phyloP scores from a whole-genome alignment of 192 early-diverging fungal genomes.

The Linnemannia elongata region DNA sequence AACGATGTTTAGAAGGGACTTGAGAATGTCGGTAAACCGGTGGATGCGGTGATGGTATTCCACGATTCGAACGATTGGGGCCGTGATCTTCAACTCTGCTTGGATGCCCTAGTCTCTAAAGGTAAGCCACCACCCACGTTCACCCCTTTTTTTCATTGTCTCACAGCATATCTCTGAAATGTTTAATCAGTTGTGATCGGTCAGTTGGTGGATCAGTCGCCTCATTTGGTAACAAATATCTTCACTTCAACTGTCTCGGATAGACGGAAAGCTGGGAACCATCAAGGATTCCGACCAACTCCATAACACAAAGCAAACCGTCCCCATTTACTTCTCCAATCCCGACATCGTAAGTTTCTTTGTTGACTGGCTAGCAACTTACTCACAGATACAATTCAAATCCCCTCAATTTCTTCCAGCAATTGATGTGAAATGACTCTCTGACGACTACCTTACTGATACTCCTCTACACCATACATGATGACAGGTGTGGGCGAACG shows the following conservation, averaged over 20 bases:
- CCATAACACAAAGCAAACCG: constrained; percentile 58
- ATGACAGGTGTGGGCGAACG: constrained; percentile 85
- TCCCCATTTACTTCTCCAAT: constrained; percentile 88
- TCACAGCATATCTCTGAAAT: not conserved
- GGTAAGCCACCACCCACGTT: not conserved
- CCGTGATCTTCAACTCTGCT: constrained; percentile 84
- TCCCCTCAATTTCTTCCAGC: not conserved
- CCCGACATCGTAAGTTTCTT: constrained; percentile 62
- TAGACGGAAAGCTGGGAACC: constrained; percentile 71
- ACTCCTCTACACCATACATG: too few relatives aligned
- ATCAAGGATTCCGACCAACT: constrained; percentile 41
- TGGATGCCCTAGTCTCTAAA: constrained; percentile 70
- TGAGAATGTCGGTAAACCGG: constrained; percentile 63
- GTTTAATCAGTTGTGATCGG: not conserved
- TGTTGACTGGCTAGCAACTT: not conserved
- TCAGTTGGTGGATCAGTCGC: not conserved
- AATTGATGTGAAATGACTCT: too few relatives aligned
- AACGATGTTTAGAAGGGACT: constrained; percentile 23
- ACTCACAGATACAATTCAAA: too few relatives aligned
- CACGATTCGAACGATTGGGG: constrained; percentile 93
- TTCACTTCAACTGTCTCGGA: constrained; percentile 58
- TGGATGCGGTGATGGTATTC: constrained; percentile 84
- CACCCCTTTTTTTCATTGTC: too few relatives aligned
- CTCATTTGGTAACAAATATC: not conserved
- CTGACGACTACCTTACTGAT: too few relatives aligned